Evolutionary conservation across 306 rosid genomes (phyloP).

Genomic region (Prunus mume): DNA sequence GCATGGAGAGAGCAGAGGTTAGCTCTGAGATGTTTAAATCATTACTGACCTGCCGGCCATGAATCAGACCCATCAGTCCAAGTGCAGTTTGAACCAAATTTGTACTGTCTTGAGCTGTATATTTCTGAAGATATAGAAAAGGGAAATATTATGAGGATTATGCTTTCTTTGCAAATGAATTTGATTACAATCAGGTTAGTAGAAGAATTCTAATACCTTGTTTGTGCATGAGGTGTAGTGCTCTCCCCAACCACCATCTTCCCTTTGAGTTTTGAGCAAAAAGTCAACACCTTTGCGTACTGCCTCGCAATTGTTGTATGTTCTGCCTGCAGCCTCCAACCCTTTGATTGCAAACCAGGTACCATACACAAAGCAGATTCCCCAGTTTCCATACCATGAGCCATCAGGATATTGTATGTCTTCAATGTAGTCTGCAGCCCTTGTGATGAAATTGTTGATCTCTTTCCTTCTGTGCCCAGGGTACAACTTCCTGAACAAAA

Average conservation of each 20-base stretch:
- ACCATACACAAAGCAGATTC: conserved; percentile 43
- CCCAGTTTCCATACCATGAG: conserved; percentile 52
- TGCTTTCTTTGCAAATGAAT: not conserved
- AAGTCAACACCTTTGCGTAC: conserved; percentile 35
- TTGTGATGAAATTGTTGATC: conserved; percentile 28
- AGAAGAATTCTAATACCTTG: conserved; percentile 21
- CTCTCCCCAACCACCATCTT: conserved; percentile 51
- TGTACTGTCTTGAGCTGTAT: conserved; percentile 37
- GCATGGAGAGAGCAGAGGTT: too few species aligned
- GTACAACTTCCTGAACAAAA: conserved; percentile 33
- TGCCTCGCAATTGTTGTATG: conserved; percentile 33
- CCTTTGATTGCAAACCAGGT: conserved; percentile 45
- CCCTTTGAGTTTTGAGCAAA: conserved; percentile 27
- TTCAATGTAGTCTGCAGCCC: conserved; percentile 31
- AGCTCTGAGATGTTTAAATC: not conserved
- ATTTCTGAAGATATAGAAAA: conserved; percentile 18
- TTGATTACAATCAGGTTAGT: too few species aligned
- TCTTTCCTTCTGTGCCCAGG: conserved; percentile 40
- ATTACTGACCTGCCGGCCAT: conserved; percentile 33
- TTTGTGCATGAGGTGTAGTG: conserved; percentile 41
- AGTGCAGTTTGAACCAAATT: conserved; percentile 43
- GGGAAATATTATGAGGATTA: not conserved
- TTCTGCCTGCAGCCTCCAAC: conserved; percentile 33
- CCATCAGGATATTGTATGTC: conserved; percentile 38
- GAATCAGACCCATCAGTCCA: conserved; percentile 42